phyloP scores from a whole-genome alignment of 1,284 basidiomycete species.

The Vanrija sp. region DNA sequence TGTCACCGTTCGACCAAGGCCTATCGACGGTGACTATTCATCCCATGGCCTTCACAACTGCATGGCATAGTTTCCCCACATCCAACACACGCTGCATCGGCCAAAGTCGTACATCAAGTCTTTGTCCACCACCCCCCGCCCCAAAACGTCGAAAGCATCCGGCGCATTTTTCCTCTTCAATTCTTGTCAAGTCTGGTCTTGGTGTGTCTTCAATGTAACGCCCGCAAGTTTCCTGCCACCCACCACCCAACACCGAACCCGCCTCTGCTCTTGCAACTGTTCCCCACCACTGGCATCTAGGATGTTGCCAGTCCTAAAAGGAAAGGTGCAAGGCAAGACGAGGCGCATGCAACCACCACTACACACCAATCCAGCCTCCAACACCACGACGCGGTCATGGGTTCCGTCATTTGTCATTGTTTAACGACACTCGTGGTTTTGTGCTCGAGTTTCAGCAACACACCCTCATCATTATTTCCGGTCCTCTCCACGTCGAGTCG shows the following conservation, averaged over 20 bases:
- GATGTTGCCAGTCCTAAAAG: too few species aligned
- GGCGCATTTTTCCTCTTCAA: neutral
- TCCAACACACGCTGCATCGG: constrained; percentile 6
- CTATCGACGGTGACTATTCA: neutral
- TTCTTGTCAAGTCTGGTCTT: neutral
- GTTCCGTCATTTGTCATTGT: too few species aligned
- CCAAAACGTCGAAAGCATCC: neutral
- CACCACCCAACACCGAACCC: neutral
- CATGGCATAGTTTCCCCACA: neutral
- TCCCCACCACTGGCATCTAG: too few species aligned
- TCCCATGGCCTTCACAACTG: neutral
- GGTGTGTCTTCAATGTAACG: neutral
- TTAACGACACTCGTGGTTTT: neutral
- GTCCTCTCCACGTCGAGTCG: constrained; percentile 3
- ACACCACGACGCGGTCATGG: too few species aligned
- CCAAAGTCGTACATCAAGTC: neutral
- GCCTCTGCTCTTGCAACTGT: neutral
- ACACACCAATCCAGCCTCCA: too few species aligned
- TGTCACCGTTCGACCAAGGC: neutral
- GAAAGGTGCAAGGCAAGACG: too few species aligned
- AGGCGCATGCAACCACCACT: neutral
- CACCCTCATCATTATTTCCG: neutral
- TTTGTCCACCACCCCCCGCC: neutral
- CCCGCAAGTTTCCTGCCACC: neutral
- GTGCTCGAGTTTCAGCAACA: neutral